phyloP scores from a whole-genome alignment of 2,329 filamentous ascomycete genomes.

The Talaromyces atroroseus region DNA sequence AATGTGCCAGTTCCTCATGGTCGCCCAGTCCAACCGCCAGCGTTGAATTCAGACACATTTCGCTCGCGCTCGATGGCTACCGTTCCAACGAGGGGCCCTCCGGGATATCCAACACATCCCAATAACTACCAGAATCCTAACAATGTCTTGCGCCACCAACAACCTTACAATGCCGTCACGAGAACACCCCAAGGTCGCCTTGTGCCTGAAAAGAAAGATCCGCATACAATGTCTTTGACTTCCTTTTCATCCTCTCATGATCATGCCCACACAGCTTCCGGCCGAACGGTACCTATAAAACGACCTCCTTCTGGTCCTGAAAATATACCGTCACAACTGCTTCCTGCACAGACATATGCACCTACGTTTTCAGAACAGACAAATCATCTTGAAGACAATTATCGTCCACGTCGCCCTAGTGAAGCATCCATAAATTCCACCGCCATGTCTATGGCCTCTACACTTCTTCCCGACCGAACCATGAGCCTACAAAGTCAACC shows the following conservation, averaged over 20 bases:
- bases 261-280: conserved; percentile 76
- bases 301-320: conserved; percentile 52
- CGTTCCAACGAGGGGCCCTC: conserved; percentile 58
- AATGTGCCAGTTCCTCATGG: conserved; percentile 42
- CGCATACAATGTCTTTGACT: conserved; percentile 94
- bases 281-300: conserved; percentile 79
- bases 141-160: conserved; percentile 71
- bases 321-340: conserved; percentile 12
- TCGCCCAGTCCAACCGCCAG: conserved; percentile 59
- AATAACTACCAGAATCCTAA: conserved; percentile 46
- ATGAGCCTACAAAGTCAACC: conserved; percentile 52
- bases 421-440: conserved; percentile 46
- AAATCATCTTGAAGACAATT: conserved; percentile 46
- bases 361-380: conserved; percentile 34
- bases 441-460: conserved; percentile 88
- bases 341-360: conserved; percentile 21
- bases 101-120: conserved; percentile 60
- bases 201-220: conserved; percentile 87
- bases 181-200: conserved; percentile 88
- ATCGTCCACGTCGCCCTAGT: conserved; percentile 36
- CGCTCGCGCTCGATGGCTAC: conserved; percentile 84
- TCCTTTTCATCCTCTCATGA: conserved; percentile 71
- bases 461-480: conserved; percentile 52
- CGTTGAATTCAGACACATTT: conserved; percentile 77
- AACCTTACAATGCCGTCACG: conserved; percentile 63